Evolutionary conservation across 495 filamentous ascomycete genomes (phyloP).

Genomic region (Friedmanniomyces simplex): DNA sequence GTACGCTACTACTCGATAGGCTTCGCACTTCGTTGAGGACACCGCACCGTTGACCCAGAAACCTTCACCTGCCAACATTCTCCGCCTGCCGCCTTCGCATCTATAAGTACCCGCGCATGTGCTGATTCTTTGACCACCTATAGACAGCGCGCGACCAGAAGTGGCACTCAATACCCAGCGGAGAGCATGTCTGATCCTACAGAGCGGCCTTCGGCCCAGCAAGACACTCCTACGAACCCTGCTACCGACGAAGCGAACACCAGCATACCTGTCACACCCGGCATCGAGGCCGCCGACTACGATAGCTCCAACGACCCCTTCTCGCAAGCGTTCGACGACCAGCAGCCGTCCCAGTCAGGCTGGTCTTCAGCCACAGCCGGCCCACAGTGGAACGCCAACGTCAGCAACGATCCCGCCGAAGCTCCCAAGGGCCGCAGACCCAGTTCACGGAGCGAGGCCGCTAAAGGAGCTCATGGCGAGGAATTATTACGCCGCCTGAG

Average conservation of each 20-base stretch:
- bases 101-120: no score
- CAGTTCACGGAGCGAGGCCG: constrained; percentile 38
- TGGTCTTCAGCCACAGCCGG: neutral
- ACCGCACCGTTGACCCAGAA: no score
- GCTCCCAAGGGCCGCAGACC: constrained; percentile 4
- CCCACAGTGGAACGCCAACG: constrained; percentile 11
- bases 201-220: neutral
- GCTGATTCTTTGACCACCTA: no score
- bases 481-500: constrained; percentile 59
- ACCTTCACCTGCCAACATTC: no score
- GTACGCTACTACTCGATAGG: no score
- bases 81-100: no score
- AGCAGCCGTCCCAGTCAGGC: neutral
- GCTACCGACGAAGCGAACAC: constrained; percentile 27
- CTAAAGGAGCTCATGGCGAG: constrained; percentile 43
- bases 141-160: no score
- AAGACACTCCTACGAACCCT: constrained; percentile 18
- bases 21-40: no score
- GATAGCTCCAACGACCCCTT: constrained; percentile 20
- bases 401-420: neutral
- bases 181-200: neutral
- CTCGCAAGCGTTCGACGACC: constrained; percentile 17
- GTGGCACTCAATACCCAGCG: no score
- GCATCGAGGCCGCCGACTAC: constrained; percentile 17
- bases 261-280: constrained; percentile 28